phyloP scores from a whole-genome alignment of 768 basidiomycete species.

The Suillus paluster region DNA sequence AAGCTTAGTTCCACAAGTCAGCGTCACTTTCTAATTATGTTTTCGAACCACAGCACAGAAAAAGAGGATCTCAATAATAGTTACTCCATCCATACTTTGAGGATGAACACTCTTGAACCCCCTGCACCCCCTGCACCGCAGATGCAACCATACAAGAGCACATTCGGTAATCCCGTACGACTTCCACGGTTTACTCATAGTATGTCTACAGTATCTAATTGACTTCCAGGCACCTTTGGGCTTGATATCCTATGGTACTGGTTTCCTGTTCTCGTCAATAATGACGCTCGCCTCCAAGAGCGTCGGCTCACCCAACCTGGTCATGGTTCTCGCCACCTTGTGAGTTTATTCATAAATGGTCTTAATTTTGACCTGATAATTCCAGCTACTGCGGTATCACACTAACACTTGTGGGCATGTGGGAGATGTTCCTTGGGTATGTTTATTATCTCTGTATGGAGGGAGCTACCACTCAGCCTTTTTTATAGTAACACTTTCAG shows the following conservation, averaged over 20 bases:
- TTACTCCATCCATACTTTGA: constrained; percentile 27
- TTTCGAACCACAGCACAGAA: constrained; percentile 21
- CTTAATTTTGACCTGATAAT: constrained; percentile 2
- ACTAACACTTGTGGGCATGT: constrained; percentile 31
- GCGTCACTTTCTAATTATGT: constrained; percentile 16
- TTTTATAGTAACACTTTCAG: constrained; percentile 30
- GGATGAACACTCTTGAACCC: constrained; percentile 17
- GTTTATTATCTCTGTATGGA: not conserved
- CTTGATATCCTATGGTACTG: constrained; percentile 31
- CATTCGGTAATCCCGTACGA: constrained; percentile 28
- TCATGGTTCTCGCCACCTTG: constrained; percentile 32
- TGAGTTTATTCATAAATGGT: constrained; percentile 11
- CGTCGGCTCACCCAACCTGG: constrained; percentile 25
- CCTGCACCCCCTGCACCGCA: constrained; percentile 18
- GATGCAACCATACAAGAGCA: constrained; percentile 28
- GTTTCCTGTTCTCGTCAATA: constrained; percentile 32
- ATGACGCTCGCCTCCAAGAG: constrained; percentile 23
- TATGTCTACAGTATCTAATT: not conserved
- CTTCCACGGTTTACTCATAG: not conserved
- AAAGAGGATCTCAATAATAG: constrained; percentile 24
- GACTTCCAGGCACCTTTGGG: constrained; percentile 27
- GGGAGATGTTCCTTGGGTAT: constrained; percentile 35
- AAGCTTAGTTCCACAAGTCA: constrained; percentile 6
- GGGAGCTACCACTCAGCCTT: constrained; percentile 6
- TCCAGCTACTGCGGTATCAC: constrained; percentile 33